Conservation (phyloP, 768 basidiomycete genomes). For the Strobilomyces dryophilus region DNA sequence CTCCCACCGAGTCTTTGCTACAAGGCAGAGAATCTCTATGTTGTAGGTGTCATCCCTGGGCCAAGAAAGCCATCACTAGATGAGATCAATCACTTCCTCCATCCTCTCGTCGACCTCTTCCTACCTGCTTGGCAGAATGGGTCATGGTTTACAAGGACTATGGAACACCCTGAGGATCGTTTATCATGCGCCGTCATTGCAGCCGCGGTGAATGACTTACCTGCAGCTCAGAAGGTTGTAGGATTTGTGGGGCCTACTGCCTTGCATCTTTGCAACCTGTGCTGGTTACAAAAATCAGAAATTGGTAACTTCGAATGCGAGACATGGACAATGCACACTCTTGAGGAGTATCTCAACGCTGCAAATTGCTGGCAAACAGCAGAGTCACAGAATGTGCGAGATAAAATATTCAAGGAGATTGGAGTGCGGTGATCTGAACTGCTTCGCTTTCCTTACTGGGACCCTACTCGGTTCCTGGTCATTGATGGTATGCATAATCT, state of each 20-base stretch:
- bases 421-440: conserved; percentile 20
- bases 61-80: conserved; percentile 1
- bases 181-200: background rate
- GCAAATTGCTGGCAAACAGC: conserved; percentile 15
- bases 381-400: conserved; percentile 8
- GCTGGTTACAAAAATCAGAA: conserved; percentile 1
- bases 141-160: conserved; percentile 24
- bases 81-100: no score
- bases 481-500: no score
- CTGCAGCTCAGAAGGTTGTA: background rate
- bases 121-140: conserved; percentile 29
- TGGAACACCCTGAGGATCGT: background rate
- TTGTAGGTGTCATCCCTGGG: conserved; percentile 18
- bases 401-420: conserved; percentile 9
- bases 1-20: conserved; percentile 12
- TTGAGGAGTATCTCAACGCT: conserved; percentile 12
- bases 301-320: conserved; percentile 25
- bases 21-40: no score
- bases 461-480: no score
- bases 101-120: conserved; percentile 31
- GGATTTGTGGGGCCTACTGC: background rate
- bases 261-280: background rate
- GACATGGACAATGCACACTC: conserved; percentile 17
- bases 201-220: background rate
- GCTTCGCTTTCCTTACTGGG: no score